Base-by-base conservation (phyloP, 495 filamentous ascomycete species). In the Tuber indicum region DNA sequence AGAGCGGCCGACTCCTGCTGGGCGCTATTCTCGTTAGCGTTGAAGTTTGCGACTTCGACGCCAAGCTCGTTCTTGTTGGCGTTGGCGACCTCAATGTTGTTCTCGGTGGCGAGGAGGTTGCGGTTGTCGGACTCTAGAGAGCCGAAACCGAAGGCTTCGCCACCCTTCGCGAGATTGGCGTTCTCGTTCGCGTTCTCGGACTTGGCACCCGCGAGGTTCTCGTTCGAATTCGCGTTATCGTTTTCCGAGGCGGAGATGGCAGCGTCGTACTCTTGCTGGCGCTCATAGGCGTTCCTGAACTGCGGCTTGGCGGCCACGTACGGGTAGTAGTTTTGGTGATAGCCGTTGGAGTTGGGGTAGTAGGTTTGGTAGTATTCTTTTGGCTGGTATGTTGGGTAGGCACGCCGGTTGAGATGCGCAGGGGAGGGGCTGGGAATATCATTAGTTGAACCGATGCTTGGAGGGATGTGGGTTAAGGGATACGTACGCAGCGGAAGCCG, bases 121-220 rank as follows among this genome's bases (percentile, higher is more conserved):
- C 81, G 73, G 76, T 83, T 83, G 62, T 83, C 82, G 72, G 72
- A 75, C 78, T 83, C 82, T 19, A 83, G 70, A 52, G 82, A 82
- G 32, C 82, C 82, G 71, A 84, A 83, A 39, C 82, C 82, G 77
- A 83, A 81, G 1, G 82, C 82, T 52, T 84, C 82, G 23, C 82
- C 82, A 26, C 82, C 82, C 76, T 83, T 83, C 3, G 82, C 82
- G 32, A 84, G 62, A 73, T 84, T 84, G 52, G 82, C 82, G 72
- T 84, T 84, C 82, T 84, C 82, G 77, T 84, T 84, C 16, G 82
- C 82, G 79, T 84, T 84, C 82, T 83, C 82, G 39, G 82, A 84
- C 77, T 84, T 84, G 26, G 82, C 82, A 0, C 82, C 82, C 0
- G 82, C 82, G 4, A 84, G 74, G 77, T 83, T 83, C 77, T 83